Evolutionary conservation across 202 grass and related monocot genomes (phyloP).

Genomic region (Panicum virgatum): DNA sequence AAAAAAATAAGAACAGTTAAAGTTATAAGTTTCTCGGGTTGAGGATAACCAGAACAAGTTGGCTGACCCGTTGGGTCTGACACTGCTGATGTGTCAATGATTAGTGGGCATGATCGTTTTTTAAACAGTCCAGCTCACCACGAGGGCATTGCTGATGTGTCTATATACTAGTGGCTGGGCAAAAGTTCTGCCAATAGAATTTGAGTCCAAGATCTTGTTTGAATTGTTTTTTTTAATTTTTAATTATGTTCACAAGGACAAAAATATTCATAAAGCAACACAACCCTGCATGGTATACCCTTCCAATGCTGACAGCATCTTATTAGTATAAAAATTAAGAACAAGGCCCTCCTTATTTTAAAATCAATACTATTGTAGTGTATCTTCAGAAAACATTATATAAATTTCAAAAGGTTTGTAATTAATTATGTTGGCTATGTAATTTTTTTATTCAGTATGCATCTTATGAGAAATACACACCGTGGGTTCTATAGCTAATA

Average conservation of each 20-base stretch:
- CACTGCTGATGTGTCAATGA: slow-evolving; percentile 24
- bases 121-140: slow-evolving; percentile 10
- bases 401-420: neutral
- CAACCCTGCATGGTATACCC: neutral
- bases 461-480: no score
- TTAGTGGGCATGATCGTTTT: neutral
- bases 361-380: neutral
- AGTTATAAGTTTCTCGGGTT: no score
- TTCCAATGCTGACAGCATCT: neutral
- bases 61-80: neutral
- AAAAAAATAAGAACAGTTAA: no score
- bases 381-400: neutral
- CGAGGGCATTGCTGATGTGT: neutral
- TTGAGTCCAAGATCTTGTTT: neutral
- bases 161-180: slow-evolving; percentile 20
- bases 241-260: neutral
- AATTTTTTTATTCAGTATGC: no score
- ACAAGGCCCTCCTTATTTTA: neutral
- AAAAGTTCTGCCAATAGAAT: slow-evolving; percentile 8
- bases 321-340: neutral
- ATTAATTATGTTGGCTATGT: neutral
- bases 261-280: slow-evolving; percentile 15
- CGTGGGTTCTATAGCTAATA: no score
- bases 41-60: neutral
- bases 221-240: neutral